Evolutionary conservation across 2,329 filamentous ascomycete genomes (phyloP), one percentile per base, ranked within the genome.

Genomic region (Botrytis medusae): DNA sequence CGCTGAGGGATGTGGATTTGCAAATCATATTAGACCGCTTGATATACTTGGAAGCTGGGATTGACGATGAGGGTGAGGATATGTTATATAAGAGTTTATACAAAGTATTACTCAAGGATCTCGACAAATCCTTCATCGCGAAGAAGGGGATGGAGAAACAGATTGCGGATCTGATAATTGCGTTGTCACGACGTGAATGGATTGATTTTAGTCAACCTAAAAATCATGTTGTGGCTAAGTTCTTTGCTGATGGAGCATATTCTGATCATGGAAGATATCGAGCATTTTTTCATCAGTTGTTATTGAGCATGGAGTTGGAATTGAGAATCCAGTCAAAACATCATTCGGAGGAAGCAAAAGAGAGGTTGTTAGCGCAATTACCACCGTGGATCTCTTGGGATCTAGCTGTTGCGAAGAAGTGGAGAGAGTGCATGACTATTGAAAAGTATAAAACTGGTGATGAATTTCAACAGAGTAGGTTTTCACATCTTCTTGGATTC

Each of bases 241-340:
- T 91, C 81, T 91, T 94, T 74, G 63, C 90, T 75, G 88, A 91
- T 77, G 85, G 86, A 20, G 84, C 86, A 72, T 84, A 86, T 51
- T 83, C 84, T 29, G 90, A 91, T 76, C 84, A 86, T 63, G 78
- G 78, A 44, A 73, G 73, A 42, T 92, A 91, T 77, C 86, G 87
- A 74, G 86, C 86, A 40, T 94, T 94, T 83, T 93, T 93, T 80
- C 91, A 93, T 80, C 92, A 94, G 81, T 83, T 94, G n/a, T 84
- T 94, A 4, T 86, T 94, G 60, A 91, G 90, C 75, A 85, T 92
- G 67, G 92, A 94, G 81, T 84, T 94, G 8, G 89, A 93, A 78
- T 81, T 92, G 73, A 88, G 92, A 57, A 92, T 94, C 77, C 88
- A 91, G 77, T 90, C 88, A 1, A 84, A 83, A 40, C 83, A 87